Evolutionary conservation across 371 early-diverging fungal species (phyloP), one percentile per base, ranked within the genome.

Genomic region (Coemansia sp.): DNA sequence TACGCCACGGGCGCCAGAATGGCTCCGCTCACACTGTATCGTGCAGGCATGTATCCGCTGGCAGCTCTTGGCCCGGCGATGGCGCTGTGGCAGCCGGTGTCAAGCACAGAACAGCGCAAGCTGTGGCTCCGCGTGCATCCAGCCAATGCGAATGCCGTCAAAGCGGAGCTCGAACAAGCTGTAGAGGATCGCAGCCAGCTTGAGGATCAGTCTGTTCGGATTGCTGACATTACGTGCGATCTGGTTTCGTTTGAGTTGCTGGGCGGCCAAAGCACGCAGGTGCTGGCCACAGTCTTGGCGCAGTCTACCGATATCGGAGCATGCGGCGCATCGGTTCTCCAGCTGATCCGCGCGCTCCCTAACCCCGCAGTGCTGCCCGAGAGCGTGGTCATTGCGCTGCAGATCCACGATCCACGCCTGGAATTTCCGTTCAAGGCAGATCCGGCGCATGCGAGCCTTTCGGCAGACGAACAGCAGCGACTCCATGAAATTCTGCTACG

Each of bases 391-490:
- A 20, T 80, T 3, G 64, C 61, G 11, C 57, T 70, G 58, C 58
- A 63, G 31, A 64, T 66, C 11, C 60, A 65, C 55, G 70, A 64
- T 8, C 54, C 62, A 26, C 64, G 57, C 43, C 59, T 56, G 35
- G 54, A 35, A 38, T 65, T 76, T 43, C 66, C 81, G 10, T 62
- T 75, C 36, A 60, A 61, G 20, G 71, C 84, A 14, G 67, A 81
- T 16, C 14, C 20, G 1, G 63, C 54, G 14, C 78, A 68, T 4
- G 33, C 48, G 58, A 1, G 48, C 80, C 7, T 69, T 77, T 36
- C 57, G 6, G 30, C 43, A 5, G 16, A 33, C 16, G 60, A 56
- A 43, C 57, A 49, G 38, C 48, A 48, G 14, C 52, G 40, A 59
- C 52, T 63, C 5, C 59, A 65, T 4, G 26, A 53, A 4, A 5